These are phyloP conservation scores for Graphiopsis chlorocephala DNA, from an alignment of 2,329 filamentous ascomycete genomes.

Conservation along the genomic window DNA sequence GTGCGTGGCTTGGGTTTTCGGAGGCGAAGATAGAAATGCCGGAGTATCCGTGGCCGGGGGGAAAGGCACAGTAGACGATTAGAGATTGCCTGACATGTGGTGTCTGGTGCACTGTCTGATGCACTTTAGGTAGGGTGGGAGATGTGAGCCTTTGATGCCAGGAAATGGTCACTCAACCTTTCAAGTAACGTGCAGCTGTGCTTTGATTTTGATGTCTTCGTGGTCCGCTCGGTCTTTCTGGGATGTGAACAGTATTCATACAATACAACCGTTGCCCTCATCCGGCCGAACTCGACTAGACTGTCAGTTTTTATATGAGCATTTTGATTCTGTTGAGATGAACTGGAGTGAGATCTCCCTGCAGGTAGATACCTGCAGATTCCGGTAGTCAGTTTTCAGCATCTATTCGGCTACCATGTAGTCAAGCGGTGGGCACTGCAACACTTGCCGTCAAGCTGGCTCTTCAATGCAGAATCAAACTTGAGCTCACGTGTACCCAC, in stretches of 20 bases:
- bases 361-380: no score
- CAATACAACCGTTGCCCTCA: not conserved
- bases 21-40: slow-evolving; percentile 20
- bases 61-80: not conserved
- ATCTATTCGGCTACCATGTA: no score
- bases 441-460: no score
- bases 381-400: no score
- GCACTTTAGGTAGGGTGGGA: not conserved
- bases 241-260: not conserved
- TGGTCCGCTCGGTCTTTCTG: not conserved
- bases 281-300: not conserved
- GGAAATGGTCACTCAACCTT: not conserved
- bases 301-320: not conserved
- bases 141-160: not conserved
- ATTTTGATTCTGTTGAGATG: not conserved
- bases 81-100: not conserved
- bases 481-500: not conserved
- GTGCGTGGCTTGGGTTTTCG: slow-evolving; percentile 17
- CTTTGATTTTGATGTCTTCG: not conserved
- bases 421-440: not conserved
- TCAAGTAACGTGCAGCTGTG: not conserved
- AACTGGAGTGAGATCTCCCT: not conserved
- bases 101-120: not conserved
- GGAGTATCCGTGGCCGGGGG: slow-evolving; percentile 19
- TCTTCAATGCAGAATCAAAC: not conserved